These are phyloP conservation scores for Aegilops speltoides DNA, from an alignment of 176 grass and related monocot species.

Conservation along the genomic window DNA sequence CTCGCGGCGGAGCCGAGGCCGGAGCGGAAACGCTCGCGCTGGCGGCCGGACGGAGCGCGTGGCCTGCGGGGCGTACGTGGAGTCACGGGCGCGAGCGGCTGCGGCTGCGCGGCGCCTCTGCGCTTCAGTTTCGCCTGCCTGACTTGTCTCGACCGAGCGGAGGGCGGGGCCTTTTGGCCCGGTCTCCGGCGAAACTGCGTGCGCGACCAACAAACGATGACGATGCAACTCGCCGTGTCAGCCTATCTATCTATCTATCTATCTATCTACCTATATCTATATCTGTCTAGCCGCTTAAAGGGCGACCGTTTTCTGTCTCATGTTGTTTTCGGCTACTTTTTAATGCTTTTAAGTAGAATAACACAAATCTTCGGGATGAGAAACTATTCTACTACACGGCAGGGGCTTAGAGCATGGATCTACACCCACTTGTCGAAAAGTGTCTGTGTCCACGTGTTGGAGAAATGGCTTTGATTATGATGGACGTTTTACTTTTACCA, in stretches of 20 bases:
- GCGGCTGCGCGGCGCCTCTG: background rate
- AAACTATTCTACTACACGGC: background rate
- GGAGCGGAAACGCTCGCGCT: background rate
- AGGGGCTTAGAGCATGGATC: background rate
- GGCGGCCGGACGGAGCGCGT: background rate
- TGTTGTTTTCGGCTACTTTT: background rate
- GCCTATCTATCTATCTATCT: background rate
- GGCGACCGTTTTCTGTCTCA: background rate
- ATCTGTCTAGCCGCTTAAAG: background rate
- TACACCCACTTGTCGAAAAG: background rate
- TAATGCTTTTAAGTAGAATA: background rate
- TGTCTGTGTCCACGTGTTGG: background rate
- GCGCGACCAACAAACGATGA: background rate
- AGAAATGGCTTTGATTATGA: background rate
- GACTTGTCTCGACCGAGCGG: background rate
- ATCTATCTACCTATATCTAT: background rate
- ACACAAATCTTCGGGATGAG: background rate
- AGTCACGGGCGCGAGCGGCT: background rate
- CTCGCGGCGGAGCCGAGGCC: slow-evolving; percentile 1
- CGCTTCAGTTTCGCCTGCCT: background rate
- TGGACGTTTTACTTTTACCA: background rate
- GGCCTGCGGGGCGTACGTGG: background rate
- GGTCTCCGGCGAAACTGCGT: background rate
- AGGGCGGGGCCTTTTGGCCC: background rate
- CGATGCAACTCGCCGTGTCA: background rate